Evolutionary conservation across 2,329 filamentous ascomycete genomes (phyloP).

Genomic region (Hirsutella rhossiliensis): DNA sequence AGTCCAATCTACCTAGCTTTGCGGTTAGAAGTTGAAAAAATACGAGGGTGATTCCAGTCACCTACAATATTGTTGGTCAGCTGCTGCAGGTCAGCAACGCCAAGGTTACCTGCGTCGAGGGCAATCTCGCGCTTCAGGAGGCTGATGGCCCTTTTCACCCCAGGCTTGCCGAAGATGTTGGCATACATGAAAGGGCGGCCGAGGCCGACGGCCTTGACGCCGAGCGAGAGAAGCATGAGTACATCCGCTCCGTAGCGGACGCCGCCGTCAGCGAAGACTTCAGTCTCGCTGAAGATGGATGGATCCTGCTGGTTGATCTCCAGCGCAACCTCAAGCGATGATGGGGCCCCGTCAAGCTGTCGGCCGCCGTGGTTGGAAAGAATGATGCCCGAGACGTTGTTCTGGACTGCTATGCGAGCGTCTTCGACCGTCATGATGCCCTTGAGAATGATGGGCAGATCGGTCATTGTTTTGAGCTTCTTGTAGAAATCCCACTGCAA

Average conservation of each 20-base stretch:
- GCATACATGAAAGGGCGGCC: slow-evolving; percentile 40
- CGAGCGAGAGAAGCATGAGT: slow-evolving; percentile 30
- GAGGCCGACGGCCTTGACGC: slow-evolving; percentile 31
- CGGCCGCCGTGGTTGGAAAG: slow-evolving; percentile 31
- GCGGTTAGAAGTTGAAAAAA: background rate
- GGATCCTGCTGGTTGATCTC: slow-evolving; percentile 24
- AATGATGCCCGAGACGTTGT: slow-evolving; percentile 20
- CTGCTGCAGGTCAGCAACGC: slow-evolving; percentile 23
- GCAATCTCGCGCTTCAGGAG: slow-evolving; percentile 38
- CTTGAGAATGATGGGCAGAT: slow-evolving; percentile 27
- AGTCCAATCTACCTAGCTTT: background rate
- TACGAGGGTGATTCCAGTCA: too few relatives aligned
- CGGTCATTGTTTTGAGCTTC: slow-evolving; percentile 20
- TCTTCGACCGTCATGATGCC: slow-evolving; percentile 25
- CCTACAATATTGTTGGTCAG: slow-evolving; percentile 8
- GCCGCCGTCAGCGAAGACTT: slow-evolving; percentile 28
- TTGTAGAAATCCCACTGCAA: slow-evolving; percentile 24
- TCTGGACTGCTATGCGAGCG: slow-evolving; percentile 20
- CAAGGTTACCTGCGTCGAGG: slow-evolving; percentile 30
- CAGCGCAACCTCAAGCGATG: slow-evolving; percentile 24
- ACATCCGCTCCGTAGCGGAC: slow-evolving; percentile 29
- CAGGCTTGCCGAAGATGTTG: slow-evolving; percentile 37
- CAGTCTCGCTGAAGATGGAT: slow-evolving; percentile 23
- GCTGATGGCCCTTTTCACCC: slow-evolving; percentile 29
- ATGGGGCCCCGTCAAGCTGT: slow-evolving; percentile 26